Conservation (phyloP, 1,284 basidiomycete genomes). For the Cutaneotrichosporon spelunceum region DNA sequence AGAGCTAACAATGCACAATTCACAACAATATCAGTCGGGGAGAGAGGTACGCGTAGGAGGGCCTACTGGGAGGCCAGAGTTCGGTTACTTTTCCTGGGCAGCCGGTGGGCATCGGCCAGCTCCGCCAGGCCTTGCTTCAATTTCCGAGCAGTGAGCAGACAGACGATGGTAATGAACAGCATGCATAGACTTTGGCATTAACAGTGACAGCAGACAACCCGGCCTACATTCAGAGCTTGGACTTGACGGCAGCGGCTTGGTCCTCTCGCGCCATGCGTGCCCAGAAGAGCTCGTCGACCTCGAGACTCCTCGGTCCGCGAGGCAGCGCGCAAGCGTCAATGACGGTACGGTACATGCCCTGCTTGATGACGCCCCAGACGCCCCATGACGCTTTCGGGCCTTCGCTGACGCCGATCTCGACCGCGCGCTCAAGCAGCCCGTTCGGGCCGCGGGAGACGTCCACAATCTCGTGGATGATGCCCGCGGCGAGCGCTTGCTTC, state of each 20-base stretch:
- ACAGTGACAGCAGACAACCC: not conserved
- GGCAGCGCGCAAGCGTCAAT: not conserved
- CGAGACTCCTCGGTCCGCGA: not conserved
- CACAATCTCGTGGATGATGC: conserved; percentile 70
- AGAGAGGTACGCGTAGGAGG: not conserved
- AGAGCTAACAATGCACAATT: not conserved
- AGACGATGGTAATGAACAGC: not conserved
- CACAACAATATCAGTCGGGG: not conserved
- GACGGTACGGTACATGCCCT: not conserved
- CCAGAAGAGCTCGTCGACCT: conserved; percentile 5
- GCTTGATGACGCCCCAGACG: conserved; percentile 8
- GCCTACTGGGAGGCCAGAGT: not conserved
- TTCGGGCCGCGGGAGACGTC: conserved; percentile 42
- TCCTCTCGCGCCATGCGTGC: not conserved
- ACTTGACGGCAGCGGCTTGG: not conserved
- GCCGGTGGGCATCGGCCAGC: not conserved
- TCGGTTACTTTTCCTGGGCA: not conserved
- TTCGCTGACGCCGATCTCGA: conserved; percentile 42
- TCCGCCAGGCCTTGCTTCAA: not conserved
- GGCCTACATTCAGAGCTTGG: too few species aligned
- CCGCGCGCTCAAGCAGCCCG: conserved; percentile 56
- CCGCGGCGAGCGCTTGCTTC: conserved; percentile 63
- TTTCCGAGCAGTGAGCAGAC: not conserved
- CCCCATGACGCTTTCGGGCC: conserved; percentile 22
- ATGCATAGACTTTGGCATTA: not conserved